Conservation (phyloP, 2,329 filamentous ascomycete species). For the Scedosporium aurantiacum region DNA sequence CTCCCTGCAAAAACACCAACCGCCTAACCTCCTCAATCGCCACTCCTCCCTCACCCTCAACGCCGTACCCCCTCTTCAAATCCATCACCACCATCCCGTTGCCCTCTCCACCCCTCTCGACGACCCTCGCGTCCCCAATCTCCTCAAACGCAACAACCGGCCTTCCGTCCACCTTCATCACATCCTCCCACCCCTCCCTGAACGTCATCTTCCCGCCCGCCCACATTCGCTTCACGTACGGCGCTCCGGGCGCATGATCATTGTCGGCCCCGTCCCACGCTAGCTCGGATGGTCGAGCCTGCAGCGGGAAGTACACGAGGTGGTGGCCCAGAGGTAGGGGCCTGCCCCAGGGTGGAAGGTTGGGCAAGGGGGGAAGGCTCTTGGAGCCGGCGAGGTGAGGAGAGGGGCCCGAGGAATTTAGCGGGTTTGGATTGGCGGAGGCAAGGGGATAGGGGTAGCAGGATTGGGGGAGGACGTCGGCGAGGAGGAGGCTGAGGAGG, state of each 20-base stretch:
- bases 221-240: conserved; percentile 73
- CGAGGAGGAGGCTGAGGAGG: conserved; percentile 53
- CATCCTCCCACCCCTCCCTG: conserved; percentile 17
- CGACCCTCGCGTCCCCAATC: conserved; percentile 26
- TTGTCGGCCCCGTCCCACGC: conserved; percentile 77
- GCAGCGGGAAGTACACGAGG: conserved; percentile 76
- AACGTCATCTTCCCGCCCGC: conserved; percentile 65
- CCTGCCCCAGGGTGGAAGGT: not conserved
- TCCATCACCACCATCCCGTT: conserved; percentile 40
- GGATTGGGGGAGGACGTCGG: conserved; percentile 34
- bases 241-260: conserved; percentile 58
- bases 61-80: conserved; percentile 34
- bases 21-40: conserved; percentile 36
- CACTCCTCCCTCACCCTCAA: conserved; percentile 13
- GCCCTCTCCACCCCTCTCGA: conserved; percentile 18
- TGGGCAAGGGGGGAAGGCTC: conserved; percentile 2
- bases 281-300: conserved; percentile 48
- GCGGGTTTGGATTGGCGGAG: conserved; percentile 5
- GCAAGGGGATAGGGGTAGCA: conserved; percentile 13
- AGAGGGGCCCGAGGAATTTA: conserved; percentile 6
- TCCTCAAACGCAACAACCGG: conserved; percentile 33
- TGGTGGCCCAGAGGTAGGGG: conserved; percentile 60
- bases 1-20: conserved; percentile 37
- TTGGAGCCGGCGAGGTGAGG: conserved; percentile 14
- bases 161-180: conserved; percentile 27